These are phyloP conservation scores for Lentinula edodes DNA, from an alignment of 768 basidiomycete genomes.

Conservation along the genomic window DNA sequence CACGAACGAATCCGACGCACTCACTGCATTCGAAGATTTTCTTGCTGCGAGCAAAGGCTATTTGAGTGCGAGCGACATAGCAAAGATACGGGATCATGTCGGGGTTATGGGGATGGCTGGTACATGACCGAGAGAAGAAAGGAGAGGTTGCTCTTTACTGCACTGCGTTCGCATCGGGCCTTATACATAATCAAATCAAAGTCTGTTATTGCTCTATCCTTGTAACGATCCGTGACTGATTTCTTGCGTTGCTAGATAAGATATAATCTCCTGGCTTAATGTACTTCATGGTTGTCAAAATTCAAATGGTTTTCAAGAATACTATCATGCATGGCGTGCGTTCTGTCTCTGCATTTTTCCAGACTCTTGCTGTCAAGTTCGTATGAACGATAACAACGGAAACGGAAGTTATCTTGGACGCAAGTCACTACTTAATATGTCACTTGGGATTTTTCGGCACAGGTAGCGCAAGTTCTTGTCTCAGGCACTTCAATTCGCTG, in stretches of 20 bases:
- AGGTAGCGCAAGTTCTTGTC: too few relatives aligned
- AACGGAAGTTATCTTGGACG: too few relatives aligned
- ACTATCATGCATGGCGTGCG: too few relatives aligned
- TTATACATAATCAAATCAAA: not conserved
- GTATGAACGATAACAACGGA: too few relatives aligned
- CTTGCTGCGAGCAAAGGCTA: slow-evolving; percentile 75
- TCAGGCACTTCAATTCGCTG: too few relatives aligned
- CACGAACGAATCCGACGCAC: slow-evolving; percentile 53
- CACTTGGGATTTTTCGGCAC: too few relatives aligned
- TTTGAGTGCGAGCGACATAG: slow-evolving; percentile 82
- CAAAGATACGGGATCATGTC: slow-evolving; percentile 84
- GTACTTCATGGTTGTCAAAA: not conserved
- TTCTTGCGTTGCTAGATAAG: not conserved
- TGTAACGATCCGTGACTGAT: not conserved
- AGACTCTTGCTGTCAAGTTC: too few relatives aligned
- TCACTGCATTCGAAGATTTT: slow-evolving; percentile 81
- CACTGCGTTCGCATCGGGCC: not conserved
- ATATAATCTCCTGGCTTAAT: not conserved
- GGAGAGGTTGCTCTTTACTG: not conserved
- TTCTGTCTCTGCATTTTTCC: too few relatives aligned
- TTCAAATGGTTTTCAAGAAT: too few relatives aligned
- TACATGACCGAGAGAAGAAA: slow-evolving; percentile 27
- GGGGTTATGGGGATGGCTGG: slow-evolving; percentile 90
- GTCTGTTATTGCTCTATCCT: not conserved
- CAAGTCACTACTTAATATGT: too few relatives aligned